Evolutionary conservation across 805 yeast species (phyloP), one percentile per base, ranked within the genome.

Genomic region (Candida hispaniensis): DNA sequence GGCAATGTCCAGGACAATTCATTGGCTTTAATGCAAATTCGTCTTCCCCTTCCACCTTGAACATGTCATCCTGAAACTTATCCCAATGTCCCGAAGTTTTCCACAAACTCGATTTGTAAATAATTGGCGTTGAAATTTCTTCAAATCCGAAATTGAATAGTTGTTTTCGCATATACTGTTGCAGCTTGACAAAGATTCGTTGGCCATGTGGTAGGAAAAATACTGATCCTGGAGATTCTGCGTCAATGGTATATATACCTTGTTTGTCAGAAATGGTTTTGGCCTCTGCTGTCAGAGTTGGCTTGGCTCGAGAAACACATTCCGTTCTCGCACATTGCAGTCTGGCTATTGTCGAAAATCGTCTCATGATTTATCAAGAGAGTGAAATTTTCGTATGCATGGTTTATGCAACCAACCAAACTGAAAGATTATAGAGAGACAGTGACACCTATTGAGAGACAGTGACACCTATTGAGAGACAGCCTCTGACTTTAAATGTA

Each of bases 131-230:
- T 16, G 88, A 71, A 5, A 91, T 96, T 58, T 91, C 97, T 40
- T 80, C 75, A 50, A 85, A 91, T 0, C 93, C 94, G 47, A 76
- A 79, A 41, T 67, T 71, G 13, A 69, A 59, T 54, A 85, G 93
- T 51, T 83, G 95, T 24, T 73, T 59, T 51, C 82, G 79, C 88
- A 91, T 86, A 55, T 85, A 91, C 26, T 64, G 65, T 9, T 82
- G 64, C 41, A 91, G 59, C 44, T 73, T 78, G 54, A 83, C 81
- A 62, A 86, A 80, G 15, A 91, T 68, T 26, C 88, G 63, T 1
- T 96, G 74, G 2, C 98, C 98, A 50, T 83, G 85, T 1, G 97
- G 97, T 23, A 88, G 63, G 48, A 91, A 83, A 62, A 91, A 91
- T 1, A 81, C 71, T 0, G 93, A 79, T 0, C 98, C 98, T 0